Evolutionary conservation across 805 yeast species (phyloP).

Genomic region (Candida andamanensis): DNA sequence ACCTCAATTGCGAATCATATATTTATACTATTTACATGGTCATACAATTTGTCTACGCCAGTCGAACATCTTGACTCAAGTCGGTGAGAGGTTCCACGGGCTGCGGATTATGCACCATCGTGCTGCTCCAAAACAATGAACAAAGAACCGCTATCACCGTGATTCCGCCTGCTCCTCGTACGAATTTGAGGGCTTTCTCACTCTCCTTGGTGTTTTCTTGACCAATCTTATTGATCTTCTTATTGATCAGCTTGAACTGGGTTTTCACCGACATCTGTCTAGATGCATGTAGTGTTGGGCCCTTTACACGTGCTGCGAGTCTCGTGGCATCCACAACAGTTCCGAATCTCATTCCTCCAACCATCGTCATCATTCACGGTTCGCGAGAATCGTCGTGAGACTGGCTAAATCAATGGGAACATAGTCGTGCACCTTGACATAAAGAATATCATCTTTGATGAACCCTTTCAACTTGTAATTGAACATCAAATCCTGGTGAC

Average conservation of each 20-base stretch:
- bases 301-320: no score
- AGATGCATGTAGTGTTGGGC: no score
- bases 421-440: no score
- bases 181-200: slow-evolving; percentile 18
- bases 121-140: slow-evolving; percentile 24
- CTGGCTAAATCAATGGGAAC: no score
- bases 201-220: slow-evolving; percentile 30
- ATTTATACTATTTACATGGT: no score
- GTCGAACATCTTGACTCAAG: slow-evolving; percentile 20
- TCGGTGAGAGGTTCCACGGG: slow-evolving; percentile 11
- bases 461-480: slow-evolving; percentile 23
- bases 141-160: slow-evolving; percentile 24
- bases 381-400: no score
- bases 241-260: slow-evolving; percentile 1
- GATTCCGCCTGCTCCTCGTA: slow-evolving; percentile 20
- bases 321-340: no score
- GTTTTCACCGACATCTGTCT: slow-evolving; percentile 1
- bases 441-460: slow-evolving; percentile 61
- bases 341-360: no score
- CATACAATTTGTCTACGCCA: no score
- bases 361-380: no score
- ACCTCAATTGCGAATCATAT: no score
- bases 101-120: slow-evolving; percentile 9
- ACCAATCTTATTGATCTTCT: slow-evolving; percentile 24
- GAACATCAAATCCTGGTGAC: background rate